Percentiles rank a stretch among this genome's conserved stretches.
Conservation (phyloP, 805 yeast species). For the Kuraishia borneana region DNA sequence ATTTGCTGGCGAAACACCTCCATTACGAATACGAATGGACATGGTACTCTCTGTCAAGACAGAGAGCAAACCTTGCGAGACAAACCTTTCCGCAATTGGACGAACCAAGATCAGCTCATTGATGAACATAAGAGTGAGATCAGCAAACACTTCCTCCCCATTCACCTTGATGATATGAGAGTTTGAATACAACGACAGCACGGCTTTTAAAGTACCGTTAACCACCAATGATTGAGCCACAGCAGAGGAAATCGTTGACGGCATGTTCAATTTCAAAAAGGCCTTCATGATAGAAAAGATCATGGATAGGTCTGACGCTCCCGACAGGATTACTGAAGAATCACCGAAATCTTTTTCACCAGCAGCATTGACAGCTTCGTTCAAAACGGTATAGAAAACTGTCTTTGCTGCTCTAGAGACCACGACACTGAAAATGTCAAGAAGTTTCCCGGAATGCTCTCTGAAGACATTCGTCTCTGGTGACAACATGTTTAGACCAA, state of each 20-base stretch:
- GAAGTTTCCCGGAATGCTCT: slow-evolving; percentile 37
- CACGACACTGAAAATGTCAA: slow-evolving; percentile 49
- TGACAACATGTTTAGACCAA: slow-evolving; percentile 32
- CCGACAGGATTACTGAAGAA: slow-evolving; percentile 28
- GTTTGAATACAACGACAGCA: slow-evolving; percentile 55
- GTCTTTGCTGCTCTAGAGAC: slow-evolving; percentile 14
- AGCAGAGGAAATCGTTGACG: slow-evolving; percentile 33
- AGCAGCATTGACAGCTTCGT: slow-evolving; percentile 11
- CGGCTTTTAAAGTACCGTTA: slow-evolving; percentile 48
- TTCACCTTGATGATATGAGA: slow-evolving; percentile 50
- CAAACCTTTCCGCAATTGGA: slow-evolving; percentile 54
- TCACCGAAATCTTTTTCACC: slow-evolving; percentile 21
- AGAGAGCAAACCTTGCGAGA: slow-evolving; percentile 52
- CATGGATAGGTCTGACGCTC: slow-evolving; percentile 54
- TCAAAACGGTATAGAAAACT: neutral
- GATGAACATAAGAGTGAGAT: slow-evolving; percentile 54
- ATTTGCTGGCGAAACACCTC: slow-evolving; percentile 40
- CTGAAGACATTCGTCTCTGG: slow-evolving; percentile 27
- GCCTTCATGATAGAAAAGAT: slow-evolving; percentile 55
- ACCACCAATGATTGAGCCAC: slow-evolving; percentile 42
- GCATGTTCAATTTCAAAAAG: slow-evolving; percentile 36
- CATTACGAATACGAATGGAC: slow-evolving; percentile 54
- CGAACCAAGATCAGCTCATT: slow-evolving; percentile 56
- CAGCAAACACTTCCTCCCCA: slow-evolving; percentile 57
- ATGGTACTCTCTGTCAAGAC: slow-evolving; percentile 67